phyloP scores from a whole-genome alignment of 2,329 filamentous ascomycete genomes.

The Huntiella omanensis region DNA sequence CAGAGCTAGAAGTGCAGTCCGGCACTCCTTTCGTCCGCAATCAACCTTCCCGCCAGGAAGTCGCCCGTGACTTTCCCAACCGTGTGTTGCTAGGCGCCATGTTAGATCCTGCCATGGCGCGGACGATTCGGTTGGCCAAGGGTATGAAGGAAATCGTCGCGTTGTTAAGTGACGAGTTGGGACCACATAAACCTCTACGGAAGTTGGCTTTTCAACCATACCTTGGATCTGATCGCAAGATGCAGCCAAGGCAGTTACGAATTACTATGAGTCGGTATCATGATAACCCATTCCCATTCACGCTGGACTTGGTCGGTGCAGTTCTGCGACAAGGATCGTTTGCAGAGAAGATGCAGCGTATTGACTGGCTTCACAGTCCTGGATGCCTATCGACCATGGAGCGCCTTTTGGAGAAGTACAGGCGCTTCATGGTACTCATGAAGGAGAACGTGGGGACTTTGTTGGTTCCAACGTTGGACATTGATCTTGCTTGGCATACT shows the following conservation, averaged over 20 bases:
- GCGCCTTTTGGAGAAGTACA: conserved; percentile 45
- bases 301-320: conserved; percentile 44
- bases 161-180: not conserved
- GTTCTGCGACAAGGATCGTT: conserved; percentile 50
- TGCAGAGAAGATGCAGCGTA: conserved; percentile 50
- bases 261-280: conserved; percentile 56
- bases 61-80: conserved; percentile 36
- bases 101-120: not conserved
- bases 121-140: conserved; percentile 25
- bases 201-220: no score
- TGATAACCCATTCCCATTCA: conserved; percentile 46
- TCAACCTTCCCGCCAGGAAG: not conserved
- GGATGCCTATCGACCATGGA: conserved; percentile 42
- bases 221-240: not conserved
- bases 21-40: conserved; percentile 26
- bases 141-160: conserved; percentile 2
- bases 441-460: conserved; percentile 23
- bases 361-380: conserved; percentile 65
- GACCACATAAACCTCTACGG: not conserved
- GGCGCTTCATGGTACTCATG: conserved; percentile 44
- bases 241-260: conserved; percentile 20
- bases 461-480: conserved; percentile 52
- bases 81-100: not conserved
- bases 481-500: conserved; percentile 65
- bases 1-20: conserved; percentile 33